These are phyloP conservation scores for Phytophthora sp. DNA, from an alignment of 352 stramenopile genomes.

Conservation along the genomic window DNA sequence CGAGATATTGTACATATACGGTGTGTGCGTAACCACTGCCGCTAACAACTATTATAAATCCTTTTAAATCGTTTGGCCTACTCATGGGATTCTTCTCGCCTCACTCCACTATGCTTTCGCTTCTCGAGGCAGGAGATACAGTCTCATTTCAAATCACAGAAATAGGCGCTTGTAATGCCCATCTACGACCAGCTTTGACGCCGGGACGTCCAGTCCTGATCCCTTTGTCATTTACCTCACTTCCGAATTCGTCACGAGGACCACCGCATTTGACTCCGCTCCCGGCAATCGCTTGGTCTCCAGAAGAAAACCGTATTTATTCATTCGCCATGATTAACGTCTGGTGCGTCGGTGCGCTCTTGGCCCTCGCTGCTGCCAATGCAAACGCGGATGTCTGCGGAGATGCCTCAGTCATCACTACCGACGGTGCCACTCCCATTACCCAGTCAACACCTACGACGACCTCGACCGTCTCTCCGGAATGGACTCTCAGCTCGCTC, in stretches of 20 bases:
- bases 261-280: neutral
- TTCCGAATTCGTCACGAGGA: constrained; percentile 25
- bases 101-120: constrained; percentile 21
- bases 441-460: constrained; percentile 22
- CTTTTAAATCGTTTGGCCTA: constrained; percentile 1
- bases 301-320: constrained; percentile 2
- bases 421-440: constrained; percentile 2
- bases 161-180: constrained; percentile 18
- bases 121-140: constrained; percentile 17
- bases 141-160: constrained; percentile 25
- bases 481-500: constrained; percentile 37
- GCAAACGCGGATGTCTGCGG: constrained; percentile 36
- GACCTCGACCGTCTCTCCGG: constrained; percentile 16
- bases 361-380: constrained; percentile 32
- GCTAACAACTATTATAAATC: too few relatives aligned
- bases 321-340: constrained; percentile 52
- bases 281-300: constrained; percentile 9
- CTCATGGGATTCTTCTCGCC: constrained; percentile 15
- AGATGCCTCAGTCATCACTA: constrained; percentile 41
- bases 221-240: constrained; percentile 22
- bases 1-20: too few relatives aligned
- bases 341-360: constrained; percentile 37
- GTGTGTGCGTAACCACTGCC: too few relatives aligned
- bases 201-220: constrained; percentile 18
- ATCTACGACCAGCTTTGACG: constrained; percentile 14